Percentiles rank a stretch among this genome's conserved stretches.
These are phyloP conservation scores for Penicillium sp. DNA, from an alignment of 2,329 filamentous ascomycete species.

Conservation along the genomic window DNA sequence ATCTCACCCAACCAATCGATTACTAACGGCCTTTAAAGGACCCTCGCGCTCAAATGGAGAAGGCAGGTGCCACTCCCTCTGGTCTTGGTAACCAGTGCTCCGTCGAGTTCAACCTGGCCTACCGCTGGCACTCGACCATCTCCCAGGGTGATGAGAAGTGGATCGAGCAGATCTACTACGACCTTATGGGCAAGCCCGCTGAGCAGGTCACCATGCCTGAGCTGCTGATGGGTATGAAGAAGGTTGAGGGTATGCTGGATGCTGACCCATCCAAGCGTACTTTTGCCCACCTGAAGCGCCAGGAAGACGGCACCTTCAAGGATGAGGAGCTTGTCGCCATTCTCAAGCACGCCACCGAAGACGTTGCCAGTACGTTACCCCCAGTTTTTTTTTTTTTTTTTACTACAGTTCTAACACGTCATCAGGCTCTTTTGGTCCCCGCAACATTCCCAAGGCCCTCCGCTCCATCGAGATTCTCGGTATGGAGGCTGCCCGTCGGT, in stretches of 20 bases:
- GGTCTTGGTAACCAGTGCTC: slow-evolving; percentile 81
- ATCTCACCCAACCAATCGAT: neutral
- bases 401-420: too few relatives aligned
- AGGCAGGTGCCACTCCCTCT: slow-evolving; percentile 59
- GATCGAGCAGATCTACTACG: slow-evolving; percentile 67
- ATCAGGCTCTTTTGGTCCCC: slow-evolving; percentile 68
- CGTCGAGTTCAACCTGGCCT: slow-evolving; percentile 84
- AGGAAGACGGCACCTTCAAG: slow-evolving; percentile 64
- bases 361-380: too few relatives aligned
- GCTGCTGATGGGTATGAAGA: slow-evolving; percentile 60
- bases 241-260: slow-evolving; percentile 60
- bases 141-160: slow-evolving; percentile 73
- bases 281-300: slow-evolving; percentile 65
- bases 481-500: slow-evolving; percentile 71
- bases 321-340: slow-evolving; percentile 75
- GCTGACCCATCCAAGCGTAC: slow-evolving; percentile 66
- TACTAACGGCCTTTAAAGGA: slow-evolving; percentile 48
- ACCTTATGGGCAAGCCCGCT: slow-evolving; percentile 61
- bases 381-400: too few relatives aligned
- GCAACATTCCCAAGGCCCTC: slow-evolving; percentile 71
- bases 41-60: slow-evolving; percentile 66
- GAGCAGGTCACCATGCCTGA: slow-evolving; percentile 57
- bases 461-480: slow-evolving; percentile 75
- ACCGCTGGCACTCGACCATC: slow-evolving; percentile 83
- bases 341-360: slow-evolving; percentile 67